Base-by-base conservation (phyloP, 164 flowering plant genomes). In the Litsea cubeba region DNA sequence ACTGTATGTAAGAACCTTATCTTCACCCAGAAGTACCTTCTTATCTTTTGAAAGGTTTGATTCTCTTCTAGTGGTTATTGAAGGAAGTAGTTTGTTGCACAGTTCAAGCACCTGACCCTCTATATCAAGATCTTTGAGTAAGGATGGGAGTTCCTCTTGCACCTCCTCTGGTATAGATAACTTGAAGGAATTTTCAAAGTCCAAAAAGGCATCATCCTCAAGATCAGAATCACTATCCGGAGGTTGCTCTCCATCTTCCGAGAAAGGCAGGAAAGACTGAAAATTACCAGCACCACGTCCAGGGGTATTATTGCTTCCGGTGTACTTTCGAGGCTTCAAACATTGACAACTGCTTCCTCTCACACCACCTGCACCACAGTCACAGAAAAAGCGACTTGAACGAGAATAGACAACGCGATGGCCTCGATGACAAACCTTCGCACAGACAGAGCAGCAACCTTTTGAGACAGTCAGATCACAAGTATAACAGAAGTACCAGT, bases 401-500 rank as follows among this genome's bases (percentile, higher is more conserved):
- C 99, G 94, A 73, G 99, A 96, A 85, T 96, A 96, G 46, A 94
- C 99, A 81, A 96, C 99, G 81, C 99, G 97, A 75, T 96, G 99
- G 77, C 98, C 97, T 71, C 90, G 95, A 77, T 96, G 99, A 73
- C 99, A 96, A 74, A 94, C 99, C 83, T 92, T 96, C n/a, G 99
- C 99, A 82, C 99, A 96, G 23, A 94, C 93, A 71, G 99, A 96
- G 81, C 99, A 96, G 78, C 99, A 96, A 62, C 98, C 99, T 85
- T 96, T 96, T 2, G 97, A 90, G 40, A 94, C 94, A 70, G 97
- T 96, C 77, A 96, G 88, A 82, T 96, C 98, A 85, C 99, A 96
- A 20, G 99, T 96, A 80, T 96, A 96, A 77, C 99, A 96, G 79
- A 96, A 96, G 75, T 96, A 96, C 99, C 99, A 96, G 78, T 96